phyloP scores from a whole-genome alignment of 2,329 filamentous ascomycete species.

The Neophaeococcomyces mojaviensis region DNA sequence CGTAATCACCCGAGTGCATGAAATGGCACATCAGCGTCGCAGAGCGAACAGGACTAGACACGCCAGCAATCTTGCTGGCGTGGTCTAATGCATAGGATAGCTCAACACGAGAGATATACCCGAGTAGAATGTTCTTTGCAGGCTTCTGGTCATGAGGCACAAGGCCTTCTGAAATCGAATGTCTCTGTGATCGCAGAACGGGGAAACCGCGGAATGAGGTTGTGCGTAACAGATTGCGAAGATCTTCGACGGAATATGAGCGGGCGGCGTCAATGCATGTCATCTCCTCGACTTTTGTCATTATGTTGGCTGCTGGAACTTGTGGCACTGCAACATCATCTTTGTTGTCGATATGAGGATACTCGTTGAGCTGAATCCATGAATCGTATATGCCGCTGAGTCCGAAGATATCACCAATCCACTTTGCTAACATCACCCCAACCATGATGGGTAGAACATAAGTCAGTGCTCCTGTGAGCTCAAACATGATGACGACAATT shows the following conservation, averaged over 20 bases:
- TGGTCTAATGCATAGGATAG: constrained; percentile 70
- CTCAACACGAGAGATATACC: constrained; percentile 90
- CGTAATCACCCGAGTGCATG: constrained; percentile 70
- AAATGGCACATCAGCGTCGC: constrained; percentile 76
- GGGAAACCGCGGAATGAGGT: constrained; percentile 87
- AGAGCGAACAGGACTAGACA: constrained; percentile 26
- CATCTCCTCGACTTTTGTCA: constrained; percentile 87
- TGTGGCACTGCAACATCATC: constrained; percentile 74
- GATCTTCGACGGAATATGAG: constrained; percentile 74
- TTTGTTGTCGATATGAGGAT: constrained; percentile 88
- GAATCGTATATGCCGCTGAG: constrained; percentile 92
- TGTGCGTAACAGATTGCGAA: constrained; percentile 62
- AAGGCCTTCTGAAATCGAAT: constrained; percentile 3
- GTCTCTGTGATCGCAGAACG: constrained; percentile 48
- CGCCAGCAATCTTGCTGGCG: constrained; percentile 29
- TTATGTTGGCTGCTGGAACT: constrained; percentile 76
- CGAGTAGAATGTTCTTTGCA: constrained; percentile 63
- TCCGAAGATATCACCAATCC: constrained; percentile 93
- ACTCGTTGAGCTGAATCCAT: constrained; percentile 94
- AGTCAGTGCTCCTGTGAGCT: constrained; percentile 88
- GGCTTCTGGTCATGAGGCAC: constrained; percentile 29
- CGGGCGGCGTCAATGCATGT: constrained; percentile 71
- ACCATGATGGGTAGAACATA: constrained; percentile 99
- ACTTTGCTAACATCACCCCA: constrained; percentile 95
- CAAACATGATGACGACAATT: constrained; percentile 99